Evolutionary conservation across 2,329 filamentous ascomycete species (phyloP), one percentile per base, ranked within the genome.

Genomic region (Cordyceps fumosorosea): DNA sequence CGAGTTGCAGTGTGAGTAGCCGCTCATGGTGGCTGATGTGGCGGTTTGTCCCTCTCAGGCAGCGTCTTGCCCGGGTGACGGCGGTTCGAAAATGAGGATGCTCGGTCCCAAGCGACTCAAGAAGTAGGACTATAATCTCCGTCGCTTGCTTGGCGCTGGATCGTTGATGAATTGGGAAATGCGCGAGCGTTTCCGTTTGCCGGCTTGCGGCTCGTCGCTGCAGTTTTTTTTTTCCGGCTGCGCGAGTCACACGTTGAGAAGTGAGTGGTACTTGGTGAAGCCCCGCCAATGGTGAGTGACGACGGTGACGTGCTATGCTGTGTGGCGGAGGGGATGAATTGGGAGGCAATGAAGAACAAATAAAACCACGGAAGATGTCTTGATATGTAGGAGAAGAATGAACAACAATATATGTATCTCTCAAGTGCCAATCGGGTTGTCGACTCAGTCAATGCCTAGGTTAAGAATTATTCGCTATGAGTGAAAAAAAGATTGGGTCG

Each of bases 1-100:
- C 55, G 72, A 68, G 67, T 78, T 78, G 66, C 66, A 69, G 64
- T 71, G 66, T 47, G 69, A 67, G 18, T 70, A 70, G 64, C 69
- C 71, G 60, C 70, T 73, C 74, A 75, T 76, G 48, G 22, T 76
- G 48, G 22, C 62, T 12, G 40, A 7, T 16, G 50, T 55, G 22
- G 12, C 12, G 34, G 34, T 14, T 37, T 12, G 34, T 14, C 34
- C 34, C 50, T 42, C 29, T 34, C 26, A 18, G 10, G 51, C 58
- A 34, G 24, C 22, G 34, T 18, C 24, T 47, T 42, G 34, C 40
- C 24, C 29, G 5, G 57, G 26, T 34, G 37, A 40, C 40, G 10
- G 37, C 48, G 18, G 34, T 45, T 24, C 22, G 45, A 24, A 22
- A n/a, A 29, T n/a, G 20, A n/a, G 20, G 18, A 42, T n/a, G 12